A percentile compares a stretch with the other conserved stretches of the same genome.
Conservation (phyloP, 75 land plant species). For the Pinus taeda region DNA sequence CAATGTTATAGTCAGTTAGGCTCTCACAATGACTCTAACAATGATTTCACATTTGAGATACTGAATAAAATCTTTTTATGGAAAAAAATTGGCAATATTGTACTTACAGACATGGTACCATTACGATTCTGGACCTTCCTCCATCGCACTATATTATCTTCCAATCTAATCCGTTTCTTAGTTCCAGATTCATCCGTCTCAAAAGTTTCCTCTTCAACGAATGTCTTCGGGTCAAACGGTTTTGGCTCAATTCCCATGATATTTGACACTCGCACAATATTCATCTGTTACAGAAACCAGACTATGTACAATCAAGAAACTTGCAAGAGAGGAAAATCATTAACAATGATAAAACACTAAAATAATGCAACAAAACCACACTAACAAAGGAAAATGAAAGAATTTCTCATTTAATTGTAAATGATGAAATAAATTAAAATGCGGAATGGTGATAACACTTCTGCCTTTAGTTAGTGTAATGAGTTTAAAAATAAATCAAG, state of each 20-base stretch:
- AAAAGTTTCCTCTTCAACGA: conserved; percentile 80
- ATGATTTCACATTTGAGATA: too few species aligned
- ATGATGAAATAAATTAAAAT: background rate
- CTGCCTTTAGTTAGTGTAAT: background rate
- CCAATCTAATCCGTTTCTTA: conserved; percentile 82
- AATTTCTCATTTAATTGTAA: background rate
- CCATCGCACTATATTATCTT: conserved; percentile 97
- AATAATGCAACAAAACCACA: background rate
- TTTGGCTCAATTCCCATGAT: conserved; percentile 94
- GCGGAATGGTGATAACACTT: background rate
- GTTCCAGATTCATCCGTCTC: conserved; percentile 92
- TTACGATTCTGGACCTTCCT: conserved; percentile 68
- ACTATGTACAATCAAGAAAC: background rate
- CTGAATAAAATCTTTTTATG: background rate
- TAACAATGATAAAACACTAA: background rate
- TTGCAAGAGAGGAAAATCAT: background rate
- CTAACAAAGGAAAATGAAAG: background rate
- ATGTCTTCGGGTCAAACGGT: conserved; percentile 98
- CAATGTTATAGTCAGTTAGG: too few species aligned
- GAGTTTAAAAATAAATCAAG: background rate
- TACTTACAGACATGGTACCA: conserved; percentile 73
- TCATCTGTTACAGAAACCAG: conserved; percentile 53
- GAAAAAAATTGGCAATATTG: background rate
- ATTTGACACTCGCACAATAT: conserved; percentile 90
- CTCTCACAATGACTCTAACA: too few species aligned